phyloP scores from a whole-genome alignment of 1,284 basidiomycete genomes.

The Filobasidium uniguttulatum region DNA sequence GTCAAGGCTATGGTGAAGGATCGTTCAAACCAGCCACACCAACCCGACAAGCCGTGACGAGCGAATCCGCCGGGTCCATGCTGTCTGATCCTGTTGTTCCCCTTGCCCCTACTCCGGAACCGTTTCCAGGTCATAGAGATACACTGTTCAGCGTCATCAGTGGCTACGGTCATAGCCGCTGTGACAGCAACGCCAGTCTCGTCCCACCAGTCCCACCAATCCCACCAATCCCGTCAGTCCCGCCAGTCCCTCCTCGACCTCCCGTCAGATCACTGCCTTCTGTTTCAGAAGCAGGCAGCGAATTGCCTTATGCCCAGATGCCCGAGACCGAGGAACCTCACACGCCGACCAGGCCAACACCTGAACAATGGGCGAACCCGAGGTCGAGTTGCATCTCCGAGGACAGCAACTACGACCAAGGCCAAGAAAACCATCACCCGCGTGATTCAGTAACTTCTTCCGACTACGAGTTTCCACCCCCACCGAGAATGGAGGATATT shows the following conservation, averaged over 20 bases:
- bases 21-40: too few relatives aligned
- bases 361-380: neutral
- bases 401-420: neutral
- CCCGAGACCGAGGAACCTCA: too few relatives aligned
- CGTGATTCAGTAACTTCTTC: neutral
- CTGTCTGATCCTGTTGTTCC: too few relatives aligned
- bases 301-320: neutral
- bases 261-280: too few relatives aligned
- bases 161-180: neutral
- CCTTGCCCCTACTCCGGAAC: too few relatives aligned
- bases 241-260: neutral
- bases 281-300: conserved; percentile 1
- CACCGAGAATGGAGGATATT: conserved; percentile 32
- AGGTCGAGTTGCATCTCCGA: too few relatives aligned
- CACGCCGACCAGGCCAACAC: too few relatives aligned
- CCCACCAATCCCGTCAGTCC: too few relatives aligned
- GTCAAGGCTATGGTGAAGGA: neutral
- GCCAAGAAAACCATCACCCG: neutral
- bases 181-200: neutral
- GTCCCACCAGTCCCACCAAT: neutral
- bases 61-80: neutral
- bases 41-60: neutral
- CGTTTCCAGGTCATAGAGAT: conserved; percentile 2
- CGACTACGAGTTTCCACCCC: conserved; percentile 20
- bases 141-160: conserved; percentile 8